Conservation (phyloP, 331 rosid genomes). For the Ulmus americana region DNA sequence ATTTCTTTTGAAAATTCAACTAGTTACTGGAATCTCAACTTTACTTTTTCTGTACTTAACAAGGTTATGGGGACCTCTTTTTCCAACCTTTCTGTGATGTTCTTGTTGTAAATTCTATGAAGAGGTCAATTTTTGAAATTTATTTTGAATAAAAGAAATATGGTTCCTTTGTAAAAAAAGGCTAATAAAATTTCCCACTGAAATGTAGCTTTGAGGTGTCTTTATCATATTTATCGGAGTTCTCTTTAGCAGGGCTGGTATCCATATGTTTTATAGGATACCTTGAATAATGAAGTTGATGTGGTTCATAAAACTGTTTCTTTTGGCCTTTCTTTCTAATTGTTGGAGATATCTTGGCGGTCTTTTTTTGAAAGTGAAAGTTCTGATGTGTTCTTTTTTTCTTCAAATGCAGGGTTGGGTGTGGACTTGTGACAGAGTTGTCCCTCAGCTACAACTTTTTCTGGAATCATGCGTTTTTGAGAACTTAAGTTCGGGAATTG, state of each 20-base stretch:
- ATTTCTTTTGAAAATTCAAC: too few relatives aligned
- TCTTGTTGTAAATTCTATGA: background rate
- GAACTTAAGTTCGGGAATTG: conserved; percentile 36
- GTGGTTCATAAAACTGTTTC: too few relatives aligned
- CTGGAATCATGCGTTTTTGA: conserved; percentile 45
- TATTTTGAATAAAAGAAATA: background rate
- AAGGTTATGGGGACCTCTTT: too few relatives aligned
- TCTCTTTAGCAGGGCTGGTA: too few relatives aligned
- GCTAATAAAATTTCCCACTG: background rate
- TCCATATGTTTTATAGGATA: too few relatives aligned
- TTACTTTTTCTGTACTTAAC: too few relatives aligned
- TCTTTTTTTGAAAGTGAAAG: background rate
- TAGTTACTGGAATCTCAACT: too few relatives aligned
- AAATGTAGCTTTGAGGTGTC: background rate
- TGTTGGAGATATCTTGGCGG: background rate
- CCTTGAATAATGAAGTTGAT: too few relatives aligned
- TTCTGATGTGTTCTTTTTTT: conserved; percentile 19
- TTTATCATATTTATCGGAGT: too few relatives aligned
- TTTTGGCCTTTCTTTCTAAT: background rate
- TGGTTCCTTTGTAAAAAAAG: background rate
- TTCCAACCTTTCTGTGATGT: too few relatives aligned
- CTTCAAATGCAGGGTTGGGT: conserved; percentile 67
- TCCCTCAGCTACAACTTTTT: conserved; percentile 52
- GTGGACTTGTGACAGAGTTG: conserved; percentile 48
- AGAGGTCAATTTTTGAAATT: background rate